Evolutionary conservation across 805 yeast species (phyloP).

Genomic region (Cephaloascus albidus): DNA sequence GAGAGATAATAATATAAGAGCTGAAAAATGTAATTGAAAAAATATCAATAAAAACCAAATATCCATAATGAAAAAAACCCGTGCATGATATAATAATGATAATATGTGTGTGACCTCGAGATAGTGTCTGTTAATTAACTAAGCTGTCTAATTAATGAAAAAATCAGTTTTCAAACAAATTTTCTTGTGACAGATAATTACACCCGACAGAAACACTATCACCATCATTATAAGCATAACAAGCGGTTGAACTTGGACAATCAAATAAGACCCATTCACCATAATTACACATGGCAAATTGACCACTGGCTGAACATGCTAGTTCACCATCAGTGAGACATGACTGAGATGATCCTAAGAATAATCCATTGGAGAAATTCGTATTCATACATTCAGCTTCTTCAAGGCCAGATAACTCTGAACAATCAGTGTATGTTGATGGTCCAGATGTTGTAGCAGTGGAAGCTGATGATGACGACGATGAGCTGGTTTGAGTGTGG

Average conservation of each 20-base stretch:
- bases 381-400: conserved; percentile 35
- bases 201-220: conserved; percentile 38
- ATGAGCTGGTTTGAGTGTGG: too few relatives aligned
- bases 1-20: too few relatives aligned
- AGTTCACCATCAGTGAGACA: conserved; percentile 37
- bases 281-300: conserved; percentile 45
- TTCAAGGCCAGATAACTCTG: conserved; percentile 23
- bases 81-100: too few relatives aligned
- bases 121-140: too few relatives aligned
- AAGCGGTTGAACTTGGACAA: conserved; percentile 58
- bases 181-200: conserved; percentile 24
- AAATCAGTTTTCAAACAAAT: conserved; percentile 7
- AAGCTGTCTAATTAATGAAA: too few relatives aligned
- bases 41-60: too few relatives aligned
- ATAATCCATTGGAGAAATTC: conserved; percentile 31
- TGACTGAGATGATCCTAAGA: conserved; percentile 26
- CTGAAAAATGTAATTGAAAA: too few relatives aligned
- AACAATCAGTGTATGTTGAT: conserved; percentile 14
- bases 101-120: too few relatives aligned
- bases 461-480: conserved; percentile 1
- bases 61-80: too few relatives aligned
- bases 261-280: conserved; percentile 47
- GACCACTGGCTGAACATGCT: conserved; percentile 42
- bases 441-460: not conserved
- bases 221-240: conserved; percentile 40